Percentiles rank a stretch among this genome's conserved stretches.
phyloP scores from a whole-genome alignment of 768 basidiomycete genomes.

The Cystobasidium tubakii region DNA sequence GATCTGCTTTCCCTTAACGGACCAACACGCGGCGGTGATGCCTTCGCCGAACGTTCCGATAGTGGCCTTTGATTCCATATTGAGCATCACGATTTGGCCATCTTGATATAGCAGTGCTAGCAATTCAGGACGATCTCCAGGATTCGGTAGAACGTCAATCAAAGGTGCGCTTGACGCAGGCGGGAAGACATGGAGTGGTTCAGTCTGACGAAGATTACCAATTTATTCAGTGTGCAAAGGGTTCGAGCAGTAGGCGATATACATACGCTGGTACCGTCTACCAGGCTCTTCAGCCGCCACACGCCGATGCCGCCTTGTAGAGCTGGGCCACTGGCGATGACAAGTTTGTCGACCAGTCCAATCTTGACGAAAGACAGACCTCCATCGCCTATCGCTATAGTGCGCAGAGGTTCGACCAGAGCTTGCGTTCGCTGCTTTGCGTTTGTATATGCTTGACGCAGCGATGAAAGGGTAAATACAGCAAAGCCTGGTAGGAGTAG shows the following conservation, averaged over 20 bases:
- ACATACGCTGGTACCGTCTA: constrained; percentile 31
- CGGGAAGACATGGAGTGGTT: constrained; percentile 37
- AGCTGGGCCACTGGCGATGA: constrained; percentile 38
- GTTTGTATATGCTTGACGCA: constrained; percentile 26
- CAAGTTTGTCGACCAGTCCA: constrained; percentile 40
- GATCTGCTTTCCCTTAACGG: constrained; percentile 52
- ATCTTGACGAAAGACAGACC: constrained; percentile 42
- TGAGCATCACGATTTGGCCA: constrained; percentile 34
- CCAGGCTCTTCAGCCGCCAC: constrained; percentile 40
- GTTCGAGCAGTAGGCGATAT: neutral
- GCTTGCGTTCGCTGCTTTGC: constrained; percentile 30
- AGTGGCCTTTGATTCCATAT: constrained; percentile 26
- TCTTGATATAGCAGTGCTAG: constrained; percentile 23
- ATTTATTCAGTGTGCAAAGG: neutral
- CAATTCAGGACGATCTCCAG: constrained; percentile 35
- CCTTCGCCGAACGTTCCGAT: constrained; percentile 4
- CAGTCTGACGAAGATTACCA: too few relatives aligned
- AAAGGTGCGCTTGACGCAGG: constrained; percentile 32
- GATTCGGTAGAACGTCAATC: constrained; percentile 40
- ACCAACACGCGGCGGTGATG: constrained; percentile 49
- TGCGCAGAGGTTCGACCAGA: constrained; percentile 21
- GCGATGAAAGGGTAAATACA: constrained; percentile 38
- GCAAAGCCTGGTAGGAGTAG: constrained; percentile 42
- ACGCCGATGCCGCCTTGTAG: constrained; percentile 38
- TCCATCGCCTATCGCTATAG: constrained; percentile 29